Evolutionary conservation across 768 basidiomycete genomes (phyloP), one percentile per base, ranked within the genome.

Genomic region (Rhodotorula graminis): DNA sequence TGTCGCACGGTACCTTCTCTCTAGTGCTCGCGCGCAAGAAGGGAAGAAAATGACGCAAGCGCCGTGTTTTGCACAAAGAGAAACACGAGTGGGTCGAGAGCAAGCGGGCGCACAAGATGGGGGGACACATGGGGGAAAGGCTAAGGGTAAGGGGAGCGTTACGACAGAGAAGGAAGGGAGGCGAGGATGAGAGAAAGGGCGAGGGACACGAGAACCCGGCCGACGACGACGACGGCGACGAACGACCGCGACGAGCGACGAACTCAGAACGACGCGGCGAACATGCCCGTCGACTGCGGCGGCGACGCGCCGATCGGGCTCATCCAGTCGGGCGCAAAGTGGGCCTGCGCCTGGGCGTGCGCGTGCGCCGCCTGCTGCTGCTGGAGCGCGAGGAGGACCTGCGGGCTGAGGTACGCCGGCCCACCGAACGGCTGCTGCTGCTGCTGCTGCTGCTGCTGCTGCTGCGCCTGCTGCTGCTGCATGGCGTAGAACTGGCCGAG

Each of bases 311-410:
- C 49, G 25, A 52, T 21, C 46, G 46, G 37, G 37, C 37, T 53
- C 52, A 65, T 8, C 59, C 52, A 61, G 37, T 62, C 55, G 25
- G 49, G 37, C 44, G 61, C n/a, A 19, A 52, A n/a, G 59, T 64
- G 52, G 44, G 40, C 47, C 4, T 64, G 64, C 63, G 31, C 9
- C 7, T 55, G 63, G n/a, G 59, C 58, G 9, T 42, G 40, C 27
- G 21, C 18, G 44, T 56, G 61, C 33, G 27, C n/a, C 52, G 61
- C 64, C 64, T 73, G 72, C 33, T 67, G 65, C 56, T 70, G 69
- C 44, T 68, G 65, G 44, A 63, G 49, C 2, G 71, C 71, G 44
- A 59, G 58, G 1, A 74, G 49, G 10, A 74, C 1, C 21, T 59
- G 50, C 46, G 73, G 73, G 55, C 57, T 68, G 14, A 74, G n/a